Percentiles rank a stretch among this genome's conserved stretches.
These are phyloP conservation scores for Alternaria conjuncta DNA, from an alignment of 2,329 filamentous ascomycete species.

Conservation along the genomic window DNA sequence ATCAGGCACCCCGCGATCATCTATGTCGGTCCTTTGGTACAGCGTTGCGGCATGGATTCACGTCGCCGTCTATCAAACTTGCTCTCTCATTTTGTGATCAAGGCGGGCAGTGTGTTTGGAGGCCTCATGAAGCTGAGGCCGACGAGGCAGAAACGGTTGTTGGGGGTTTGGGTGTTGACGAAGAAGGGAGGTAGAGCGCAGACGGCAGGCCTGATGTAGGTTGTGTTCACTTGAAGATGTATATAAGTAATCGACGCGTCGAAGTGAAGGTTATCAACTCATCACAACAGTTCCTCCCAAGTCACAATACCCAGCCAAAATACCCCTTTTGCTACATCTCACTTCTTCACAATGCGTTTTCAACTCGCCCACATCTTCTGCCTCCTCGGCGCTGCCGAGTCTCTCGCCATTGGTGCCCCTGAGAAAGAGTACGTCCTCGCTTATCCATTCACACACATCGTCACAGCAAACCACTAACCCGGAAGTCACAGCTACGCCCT, in stretches of 20 bases:
- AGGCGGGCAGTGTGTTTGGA: background rate
- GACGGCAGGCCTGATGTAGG: background rate
- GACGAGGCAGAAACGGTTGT: background rate
- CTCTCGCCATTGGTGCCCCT: background rate
- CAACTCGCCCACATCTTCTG: background rate
- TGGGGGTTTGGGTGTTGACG: rapidly evolving
- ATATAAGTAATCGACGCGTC: background rate
- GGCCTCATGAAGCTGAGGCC: background rate
- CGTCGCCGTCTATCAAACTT: background rate
- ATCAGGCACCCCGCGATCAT: background rate
- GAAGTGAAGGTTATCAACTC: background rate
- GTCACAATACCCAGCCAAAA: background rate
- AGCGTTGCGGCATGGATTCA: background rate
- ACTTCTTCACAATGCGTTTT: background rate
- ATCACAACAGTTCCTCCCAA: background rate
- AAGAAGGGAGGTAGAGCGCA: background rate
- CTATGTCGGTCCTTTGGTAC: background rate
- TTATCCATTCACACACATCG: too few species aligned
- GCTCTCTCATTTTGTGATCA: background rate
- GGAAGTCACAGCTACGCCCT: too few species aligned
- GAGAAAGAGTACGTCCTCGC: background rate
- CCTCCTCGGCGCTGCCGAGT: background rate
- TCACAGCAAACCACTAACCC: too few species aligned
- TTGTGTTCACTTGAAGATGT: background rate
- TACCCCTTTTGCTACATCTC: background rate